Base-by-base conservation (phyloP, 129 eudicot genomes). In the Oenanthe sinensis region DNA sequence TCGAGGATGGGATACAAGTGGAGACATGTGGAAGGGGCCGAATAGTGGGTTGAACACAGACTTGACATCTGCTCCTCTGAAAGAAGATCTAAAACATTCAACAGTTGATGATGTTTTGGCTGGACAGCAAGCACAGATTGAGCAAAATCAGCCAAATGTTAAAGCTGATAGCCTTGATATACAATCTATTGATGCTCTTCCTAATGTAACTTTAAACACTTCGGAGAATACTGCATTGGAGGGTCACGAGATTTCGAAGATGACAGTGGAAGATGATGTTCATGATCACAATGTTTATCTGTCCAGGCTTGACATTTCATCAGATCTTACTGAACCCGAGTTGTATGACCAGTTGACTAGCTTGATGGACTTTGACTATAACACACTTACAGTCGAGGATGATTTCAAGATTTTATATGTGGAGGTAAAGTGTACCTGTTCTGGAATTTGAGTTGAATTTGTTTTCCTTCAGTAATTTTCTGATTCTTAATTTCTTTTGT, bases 221-320 rank as follows among this genome's bases (percentile, higher is more conserved):
- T 65, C 85, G 19, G 82, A 83, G 69, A 40, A 77, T 19, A 22
- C 81, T 71, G 36, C 71, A 40, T 91, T 82, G 67, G 83, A 78
- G 75, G 81, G 81, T 78, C 81, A 78, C 54, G 78, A 84, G 12
- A 74, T 65, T 13, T 75, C 67, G 58, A 81, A 84, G 79, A 77
- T 30, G 62, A 85, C 82, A 45, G 54, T 67, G 75, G 80, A 91
- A 73, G 92, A 87, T 60, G 81, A 83, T 73, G 72, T 75, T 81
- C 26, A 45, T 63, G 75, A 83, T 60, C 82, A 81, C 77, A 81
- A 81, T 71, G 79, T 85, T 60, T 95, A 94, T 82, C 86, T 94
- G 82, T 85, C 93, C 46, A 91, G 84, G 84, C 81, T 94, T 65
- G 98, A 94, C 81, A 90, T 94, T 65, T 94, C 98, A 13, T 78